These are phyloP conservation scores for Leccinum subgranulosum DNA, from an alignment of 768 basidiomycete species.

Conservation along the genomic window DNA sequence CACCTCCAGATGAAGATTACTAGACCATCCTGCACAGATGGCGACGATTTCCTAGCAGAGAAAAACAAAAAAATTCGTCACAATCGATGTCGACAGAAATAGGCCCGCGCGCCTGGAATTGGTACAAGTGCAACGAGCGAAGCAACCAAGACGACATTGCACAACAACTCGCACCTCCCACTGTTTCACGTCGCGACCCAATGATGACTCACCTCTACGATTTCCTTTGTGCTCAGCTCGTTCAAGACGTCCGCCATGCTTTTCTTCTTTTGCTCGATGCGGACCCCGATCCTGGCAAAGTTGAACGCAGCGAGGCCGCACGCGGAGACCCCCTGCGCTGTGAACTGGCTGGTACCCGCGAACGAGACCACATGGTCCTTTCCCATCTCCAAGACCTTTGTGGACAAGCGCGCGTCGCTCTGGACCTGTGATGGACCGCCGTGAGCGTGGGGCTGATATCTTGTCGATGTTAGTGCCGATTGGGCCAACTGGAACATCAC, in stretches of 20 bases:
- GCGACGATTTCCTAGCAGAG: conserved; percentile 48
- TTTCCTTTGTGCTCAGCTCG: conserved; percentile 20
- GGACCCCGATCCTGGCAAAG: conserved; percentile 51
- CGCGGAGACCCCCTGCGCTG: conserved; percentile 42
- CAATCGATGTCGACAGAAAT: not conserved
- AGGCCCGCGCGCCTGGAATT: not conserved
- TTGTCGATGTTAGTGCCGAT: not conserved
- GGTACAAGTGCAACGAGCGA: too few relatives aligned
- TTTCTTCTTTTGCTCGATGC: conserved; percentile 13
- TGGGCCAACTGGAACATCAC: conserved; percentile 3
- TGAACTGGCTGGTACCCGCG: conserved; percentile 56
- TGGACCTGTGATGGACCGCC: not conserved
- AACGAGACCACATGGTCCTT: conserved; percentile 43
- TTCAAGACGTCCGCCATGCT: conserved; percentile 16
- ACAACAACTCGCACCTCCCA: not conserved
- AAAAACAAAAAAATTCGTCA: not conserved
- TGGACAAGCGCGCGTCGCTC: not conserved
- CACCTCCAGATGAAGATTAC: conserved; percentile 51
- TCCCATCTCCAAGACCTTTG: conserved; percentile 22
- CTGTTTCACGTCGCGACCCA: not conserved
- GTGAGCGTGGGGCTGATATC: not conserved
- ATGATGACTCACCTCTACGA: conserved; percentile 25
- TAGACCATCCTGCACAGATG: conserved; percentile 57
- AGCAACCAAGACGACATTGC: not conserved
- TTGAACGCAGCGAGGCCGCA: conserved; percentile 70